These are phyloP conservation scores for Lentinula guzmanii DNA, from an alignment of 768 basidiomycete species.

Conservation along the genomic window DNA sequence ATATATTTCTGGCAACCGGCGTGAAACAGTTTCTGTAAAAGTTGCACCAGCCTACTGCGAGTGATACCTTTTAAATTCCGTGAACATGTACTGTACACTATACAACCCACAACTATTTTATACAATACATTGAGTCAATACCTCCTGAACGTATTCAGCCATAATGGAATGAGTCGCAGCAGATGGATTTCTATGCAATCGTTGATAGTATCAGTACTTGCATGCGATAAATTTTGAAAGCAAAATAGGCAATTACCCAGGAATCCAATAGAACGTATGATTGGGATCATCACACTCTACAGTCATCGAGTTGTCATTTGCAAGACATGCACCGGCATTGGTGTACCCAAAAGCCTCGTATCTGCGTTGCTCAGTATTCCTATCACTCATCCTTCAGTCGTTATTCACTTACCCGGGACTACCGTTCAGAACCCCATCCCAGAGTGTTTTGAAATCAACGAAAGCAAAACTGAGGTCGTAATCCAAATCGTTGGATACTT, in stretches of 20 bases:
- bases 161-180: not conserved
- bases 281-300: not conserved
- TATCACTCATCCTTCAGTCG: constrained; percentile 18
- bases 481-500: constrained; percentile 19
- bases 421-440: constrained; percentile 36
- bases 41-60: no score
- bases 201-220: not conserved
- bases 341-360: constrained; percentile 44
- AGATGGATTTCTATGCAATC: not conserved
- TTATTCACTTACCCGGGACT: constrained; percentile 38
- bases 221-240: not conserved
- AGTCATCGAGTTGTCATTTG: not conserved
- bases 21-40: not conserved
- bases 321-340: constrained; percentile 15
- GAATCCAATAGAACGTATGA: constrained; percentile 8
- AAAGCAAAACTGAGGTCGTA: constrained; percentile 35
- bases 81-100: not conserved
- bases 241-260: not conserved
- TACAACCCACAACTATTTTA: not conserved
- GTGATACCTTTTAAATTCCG: no score
- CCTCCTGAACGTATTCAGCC: constrained; percentile 5
- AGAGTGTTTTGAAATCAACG: constrained; percentile 39
- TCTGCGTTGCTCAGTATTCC: constrained; percentile 17
- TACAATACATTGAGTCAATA: not conserved
- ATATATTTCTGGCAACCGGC: constrained; percentile 1